Evolutionary conservation across 2,329 filamentous ascomycete genomes (phyloP).

Genomic region (Xylaria arbuscula): DNA sequence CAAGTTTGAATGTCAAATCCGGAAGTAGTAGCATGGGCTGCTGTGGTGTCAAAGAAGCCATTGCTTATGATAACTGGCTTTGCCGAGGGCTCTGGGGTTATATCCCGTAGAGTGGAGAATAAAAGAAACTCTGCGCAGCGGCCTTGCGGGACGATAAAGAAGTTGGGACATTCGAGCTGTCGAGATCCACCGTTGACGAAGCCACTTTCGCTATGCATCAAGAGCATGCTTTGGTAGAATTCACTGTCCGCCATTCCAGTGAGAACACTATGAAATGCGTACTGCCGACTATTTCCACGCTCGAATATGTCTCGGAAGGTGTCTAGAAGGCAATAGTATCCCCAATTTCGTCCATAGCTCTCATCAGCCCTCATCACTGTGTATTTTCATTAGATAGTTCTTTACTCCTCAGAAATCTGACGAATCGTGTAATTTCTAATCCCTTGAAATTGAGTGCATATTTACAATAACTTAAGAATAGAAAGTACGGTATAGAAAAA

Average conservation of each 20-base stretch:
- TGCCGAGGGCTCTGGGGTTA: slow-evolving; percentile 3
- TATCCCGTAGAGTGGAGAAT: slow-evolving; percentile 38
- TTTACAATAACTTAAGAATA: too few species aligned
- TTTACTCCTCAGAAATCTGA: background rate
- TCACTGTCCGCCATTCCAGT: slow-evolving; percentile 26
- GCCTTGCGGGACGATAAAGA: slow-evolving; percentile 44
- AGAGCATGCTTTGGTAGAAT: slow-evolving; percentile 32
- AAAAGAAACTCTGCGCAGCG: slow-evolving; percentile 43
- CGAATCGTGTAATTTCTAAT: too few species aligned
- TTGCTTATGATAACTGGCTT: slow-evolving; percentile 38
- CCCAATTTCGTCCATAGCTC: slow-evolving; percentile 45
- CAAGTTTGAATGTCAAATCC: slow-evolving; percentile 39
- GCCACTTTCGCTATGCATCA: slow-evolving; percentile 32
- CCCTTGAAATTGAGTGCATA: too few species aligned
- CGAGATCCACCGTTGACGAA: slow-evolving; percentile 41
- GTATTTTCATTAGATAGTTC: background rate
- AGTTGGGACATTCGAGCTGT: slow-evolving; percentile 40
- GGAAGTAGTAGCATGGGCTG: slow-evolving; percentile 37
- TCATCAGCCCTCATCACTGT: slow-evolving; percentile 46
- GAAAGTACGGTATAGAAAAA: too few species aligned
- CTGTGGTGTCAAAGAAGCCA: slow-evolving; percentile 44
- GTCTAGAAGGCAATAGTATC: slow-evolving; percentile 45
- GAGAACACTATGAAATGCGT: slow-evolving; percentile 23
- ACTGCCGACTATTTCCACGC: slow-evolving; percentile 33
- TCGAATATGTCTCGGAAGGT: slow-evolving; percentile 45